Base-by-base conservation (phyloP, 1,284 basidiomycete genomes). In the Golubevia sp. region DNA sequence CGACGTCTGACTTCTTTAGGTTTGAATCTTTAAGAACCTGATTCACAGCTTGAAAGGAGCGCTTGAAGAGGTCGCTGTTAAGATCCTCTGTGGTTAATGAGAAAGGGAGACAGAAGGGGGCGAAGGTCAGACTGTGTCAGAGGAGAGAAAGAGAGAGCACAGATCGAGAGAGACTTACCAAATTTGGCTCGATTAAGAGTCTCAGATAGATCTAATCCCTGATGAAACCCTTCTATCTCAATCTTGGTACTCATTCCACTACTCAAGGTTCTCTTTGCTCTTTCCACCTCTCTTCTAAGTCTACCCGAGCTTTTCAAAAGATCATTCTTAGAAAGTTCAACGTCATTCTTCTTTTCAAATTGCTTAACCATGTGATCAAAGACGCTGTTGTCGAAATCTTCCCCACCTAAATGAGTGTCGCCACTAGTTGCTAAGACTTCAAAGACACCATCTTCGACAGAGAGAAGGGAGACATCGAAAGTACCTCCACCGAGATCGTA, bases 381-480 rank as follows among this genome's bases (percentile, higher is more conserved):
- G 38, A 84, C 74, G 50, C 82, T 78, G 76, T 84, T 84, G 73
- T 84, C 83, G 59, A 84, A 84, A 76, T 84, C 83, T 72, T 84
- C 83, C 71, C 83, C 83, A 71, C 83, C 83, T 44, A 84, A 73
- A 66, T 84, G 83, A 50, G 83, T 84, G 77, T 84, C 83, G 77
- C 83, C 83, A 59, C 80, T 78, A 58, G 83, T 84, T 27, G 83
- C 82, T 58, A 83, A 71, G 51, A 84, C 83, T 70, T 84, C 83
- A 55, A 84, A 84, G 55, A 84, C 82, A 59, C 83, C 83, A 60
- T 79, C 77, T 70, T 84, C 80, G 61, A 84, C 83, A 34, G 79
- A 79, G 48, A 84, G 72, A 13, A 84, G 77, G 58, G 82, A 84
- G 20, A 84, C 82, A 75, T 84, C 83, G 62, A 83, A 84, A 21